phyloP scores from a whole-genome alignment of 805 yeast genomes.

The Candida montana region DNA sequence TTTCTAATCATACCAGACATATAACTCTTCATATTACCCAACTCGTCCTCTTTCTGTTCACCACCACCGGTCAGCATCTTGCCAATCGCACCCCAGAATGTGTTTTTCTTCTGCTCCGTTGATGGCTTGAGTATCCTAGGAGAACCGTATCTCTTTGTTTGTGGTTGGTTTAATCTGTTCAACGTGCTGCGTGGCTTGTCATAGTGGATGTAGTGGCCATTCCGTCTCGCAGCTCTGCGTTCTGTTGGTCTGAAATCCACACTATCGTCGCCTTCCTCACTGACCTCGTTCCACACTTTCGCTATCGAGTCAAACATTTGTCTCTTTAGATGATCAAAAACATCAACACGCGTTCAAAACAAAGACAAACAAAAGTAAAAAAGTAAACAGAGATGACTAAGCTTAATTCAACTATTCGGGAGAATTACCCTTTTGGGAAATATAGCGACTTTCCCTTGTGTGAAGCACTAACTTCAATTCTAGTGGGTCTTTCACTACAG shows the following conservation, averaged over 20 bases:
- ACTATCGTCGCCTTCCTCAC: slow-evolving; percentile 14
- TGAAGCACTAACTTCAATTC: too few species aligned
- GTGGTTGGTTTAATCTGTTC: slow-evolving; percentile 4
- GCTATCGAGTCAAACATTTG: slow-evolving; percentile 19
- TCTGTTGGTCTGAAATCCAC: slow-evolving; percentile 14
- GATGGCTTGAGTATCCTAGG: slow-evolving; percentile 19
- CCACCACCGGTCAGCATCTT: slow-evolving; percentile 13
- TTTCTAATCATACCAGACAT: slow-evolving; percentile 20
- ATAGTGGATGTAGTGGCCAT: slow-evolving; percentile 14
- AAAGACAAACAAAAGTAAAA: not conserved
- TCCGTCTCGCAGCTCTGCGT: slow-evolving; percentile 1
- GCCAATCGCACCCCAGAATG: slow-evolving; percentile 18
- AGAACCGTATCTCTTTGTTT: slow-evolving; percentile 10
- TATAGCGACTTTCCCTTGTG: too few species aligned
- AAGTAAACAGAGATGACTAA: not conserved
- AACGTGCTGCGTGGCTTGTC: slow-evolving; percentile 11
- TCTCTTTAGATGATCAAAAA: not conserved
- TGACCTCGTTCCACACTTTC: slow-evolving; percentile 21
- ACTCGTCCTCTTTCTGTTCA: slow-evolving; percentile 12
- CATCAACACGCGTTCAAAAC: not conserved
- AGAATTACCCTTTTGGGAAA: too few species aligned
- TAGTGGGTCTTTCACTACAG: too few species aligned
- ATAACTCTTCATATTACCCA: slow-evolving; percentile 19
- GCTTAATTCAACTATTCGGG: not conserved
- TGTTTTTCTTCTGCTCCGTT: slow-evolving; percentile 12